Percentiles rank a stretch among this genome's conserved stretches.
Conservation (phyloP, 2,329 filamentous ascomycete genomes). For the Fusarium sulawesiense region DNA sequence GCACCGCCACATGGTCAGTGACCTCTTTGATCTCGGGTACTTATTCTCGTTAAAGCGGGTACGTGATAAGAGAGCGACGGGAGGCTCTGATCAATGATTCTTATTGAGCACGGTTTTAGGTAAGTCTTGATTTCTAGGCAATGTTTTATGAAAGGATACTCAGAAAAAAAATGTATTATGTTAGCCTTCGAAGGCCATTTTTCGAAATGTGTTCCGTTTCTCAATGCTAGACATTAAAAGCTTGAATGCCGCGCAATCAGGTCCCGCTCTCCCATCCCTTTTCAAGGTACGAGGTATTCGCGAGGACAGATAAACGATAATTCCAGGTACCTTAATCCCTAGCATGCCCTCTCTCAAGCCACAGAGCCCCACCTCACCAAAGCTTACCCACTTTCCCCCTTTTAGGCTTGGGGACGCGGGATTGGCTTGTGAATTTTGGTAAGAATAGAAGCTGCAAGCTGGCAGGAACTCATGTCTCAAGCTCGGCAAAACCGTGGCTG, state of each 20-base stretch:
- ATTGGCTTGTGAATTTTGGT: slow-evolving; percentile 37
- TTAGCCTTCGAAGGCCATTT: no score
- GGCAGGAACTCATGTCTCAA: slow-evolving; percentile 23
- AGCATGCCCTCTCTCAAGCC: slow-evolving; percentile 30
- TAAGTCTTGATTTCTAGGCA: background rate
- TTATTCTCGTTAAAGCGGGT: slow-evolving; percentile 5
- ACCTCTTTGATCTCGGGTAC: slow-evolving; percentile 20
- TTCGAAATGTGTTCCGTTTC: background rate
- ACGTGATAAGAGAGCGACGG: background rate
- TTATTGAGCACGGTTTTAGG: slow-evolving; percentile 7
- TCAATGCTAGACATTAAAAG: slow-evolving; percentile 17
- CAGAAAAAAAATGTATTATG: background rate
- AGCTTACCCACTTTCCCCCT: slow-evolving; percentile 32
- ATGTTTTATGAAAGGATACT: background rate
- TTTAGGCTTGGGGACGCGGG: slow-evolving; percentile 29
- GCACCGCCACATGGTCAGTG: slow-evolving; percentile 33
- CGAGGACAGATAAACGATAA: slow-evolving; percentile 41
- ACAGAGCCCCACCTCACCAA: slow-evolving; percentile 6
- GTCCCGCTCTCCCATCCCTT: slow-evolving; percentile 40
- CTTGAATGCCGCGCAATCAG: slow-evolving; percentile 35
- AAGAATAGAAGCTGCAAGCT: slow-evolving; percentile 28
- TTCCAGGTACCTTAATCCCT: slow-evolving; percentile 15
- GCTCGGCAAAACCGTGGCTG: slow-evolving; percentile 44
- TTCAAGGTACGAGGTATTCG: slow-evolving; percentile 26
- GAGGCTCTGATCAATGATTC: slow-evolving; percentile 2